Evolutionary conservation across 2,329 filamentous ascomycete genomes (phyloP).

Genomic region (Hypoxylon sp.): DNA sequence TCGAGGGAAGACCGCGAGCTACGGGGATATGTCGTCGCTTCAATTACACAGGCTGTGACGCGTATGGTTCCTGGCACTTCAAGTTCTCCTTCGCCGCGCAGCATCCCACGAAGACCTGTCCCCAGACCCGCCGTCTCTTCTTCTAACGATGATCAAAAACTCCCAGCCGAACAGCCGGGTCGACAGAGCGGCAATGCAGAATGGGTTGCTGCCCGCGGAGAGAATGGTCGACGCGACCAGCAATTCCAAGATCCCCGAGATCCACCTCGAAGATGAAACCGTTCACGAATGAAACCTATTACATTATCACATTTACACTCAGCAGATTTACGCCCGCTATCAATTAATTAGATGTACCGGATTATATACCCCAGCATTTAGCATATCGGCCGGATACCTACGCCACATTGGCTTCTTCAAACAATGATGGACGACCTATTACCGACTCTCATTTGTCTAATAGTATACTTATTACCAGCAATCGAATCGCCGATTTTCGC

Average conservation of each 20-base stretch:
- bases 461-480: constrained; percentile 18
- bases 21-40: constrained; percentile 75
- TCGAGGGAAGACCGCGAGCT: constrained; percentile 78
- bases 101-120: constrained; percentile 6
- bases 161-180: constrained; percentile 67
- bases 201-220: constrained; percentile 59
- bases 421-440: constrained; percentile 29
- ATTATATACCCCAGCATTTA: constrained; percentile 34
- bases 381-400: constrained; percentile 23
- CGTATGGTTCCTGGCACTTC: constrained; percentile 66
- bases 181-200: constrained; percentile 60
- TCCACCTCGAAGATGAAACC: constrained; percentile 46
- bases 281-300: background rate
- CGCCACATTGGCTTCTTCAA: background rate
- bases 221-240: constrained; percentile 51
- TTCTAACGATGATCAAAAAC: constrained; percentile 63
- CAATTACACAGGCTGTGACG: constrained; percentile 77
- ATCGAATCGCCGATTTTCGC: constrained; percentile 3
- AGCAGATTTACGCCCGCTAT: constrained; percentile 3
- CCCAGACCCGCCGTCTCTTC: constrained; percentile 44
- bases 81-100: constrained; percentile 40
- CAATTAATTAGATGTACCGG: constrained; percentile 30
- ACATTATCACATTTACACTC: constrained; percentile 4
- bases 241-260: constrained; percentile 55
- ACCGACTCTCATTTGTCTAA: constrained; percentile 42